Evolutionary conservation across 1,284 basidiomycete genomes (phyloP).

Genomic region (Laetiporus sulphureus): DNA sequence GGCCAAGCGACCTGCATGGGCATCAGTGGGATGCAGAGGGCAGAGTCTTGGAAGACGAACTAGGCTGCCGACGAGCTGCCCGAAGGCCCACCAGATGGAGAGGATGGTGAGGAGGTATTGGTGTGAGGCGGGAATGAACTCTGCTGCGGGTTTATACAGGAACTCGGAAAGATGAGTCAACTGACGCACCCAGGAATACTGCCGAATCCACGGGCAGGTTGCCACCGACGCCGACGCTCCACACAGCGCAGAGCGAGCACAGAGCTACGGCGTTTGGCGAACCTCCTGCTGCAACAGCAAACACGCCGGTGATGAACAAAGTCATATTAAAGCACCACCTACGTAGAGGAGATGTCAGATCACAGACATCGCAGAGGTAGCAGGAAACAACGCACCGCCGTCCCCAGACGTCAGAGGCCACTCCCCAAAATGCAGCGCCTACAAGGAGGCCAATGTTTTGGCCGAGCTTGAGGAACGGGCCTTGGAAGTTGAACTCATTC

Average conservation of each 20-base stretch:
- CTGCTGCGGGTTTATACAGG: conserved; percentile 22
- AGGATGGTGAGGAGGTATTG: conserved; percentile 60
- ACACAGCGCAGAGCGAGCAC: conserved; percentile 46
- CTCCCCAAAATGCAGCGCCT: conserved; percentile 59
- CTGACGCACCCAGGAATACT: conserved; percentile 59
- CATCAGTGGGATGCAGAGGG: conserved; percentile 18
- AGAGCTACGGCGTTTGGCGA: conserved; percentile 48
- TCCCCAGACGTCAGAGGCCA: conserved; percentile 57
- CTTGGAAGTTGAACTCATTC: conserved; percentile 46
- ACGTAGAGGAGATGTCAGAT: conserved; percentile 2
- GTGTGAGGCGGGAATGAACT: conserved; percentile 53
- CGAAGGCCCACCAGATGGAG: conserved; percentile 62
- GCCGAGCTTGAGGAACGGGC: conserved; percentile 48
- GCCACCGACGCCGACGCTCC: conserved; percentile 64
- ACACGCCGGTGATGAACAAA: conserved; percentile 62
- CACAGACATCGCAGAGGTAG: neutral
- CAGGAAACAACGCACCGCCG: conserved; percentile 30
- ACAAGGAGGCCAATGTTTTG: conserved; percentile 58
- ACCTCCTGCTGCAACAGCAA: conserved; percentile 55
- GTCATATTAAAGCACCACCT: conserved; percentile 74
- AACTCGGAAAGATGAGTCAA: conserved; percentile 1
- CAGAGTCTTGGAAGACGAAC: conserved; percentile 27
- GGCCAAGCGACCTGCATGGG: conserved; percentile 52
- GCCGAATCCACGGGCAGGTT: conserved; percentile 76
- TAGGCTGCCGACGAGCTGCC: conserved; percentile 52